Base-by-base conservation (phyloP, 1,284 basidiomycete genomes). In the Fomitiporia mediterranea region DNA sequence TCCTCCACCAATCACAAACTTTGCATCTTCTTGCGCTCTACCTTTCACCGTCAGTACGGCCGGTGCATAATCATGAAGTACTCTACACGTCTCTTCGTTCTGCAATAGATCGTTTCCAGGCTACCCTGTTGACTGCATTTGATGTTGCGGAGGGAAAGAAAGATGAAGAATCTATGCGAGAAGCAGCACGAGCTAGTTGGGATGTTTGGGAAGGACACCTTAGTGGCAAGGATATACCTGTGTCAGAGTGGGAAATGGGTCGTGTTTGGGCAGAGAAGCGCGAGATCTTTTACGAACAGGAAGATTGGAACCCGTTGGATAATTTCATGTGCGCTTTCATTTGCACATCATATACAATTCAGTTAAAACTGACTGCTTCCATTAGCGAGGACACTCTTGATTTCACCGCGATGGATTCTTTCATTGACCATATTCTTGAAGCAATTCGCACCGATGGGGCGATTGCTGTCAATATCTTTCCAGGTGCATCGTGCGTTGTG, bases 241-340 rank as follows among this genome's bases (percentile, higher is more conserved):
- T 65, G 38, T 66, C 74, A n/a, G 89, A 91, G 59, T 95, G 92
- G 92, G 93, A 95, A 68, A 84, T 94, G 74, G 91, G 90, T 0
- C 83, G 89, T 54, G 86, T 94, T 17, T 98, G 95, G 90, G 84
- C 91, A 1, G 94, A 98, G 71, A 96, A 96, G 72, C 75, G 89
- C 28, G 92, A 95, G 67, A 83, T 97, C n/a, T 93, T 98, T 66
- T 97, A 95, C 68, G 87, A 92, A 65, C 81, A 84, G 57, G 82
- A 79, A 2, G 77, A 79, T 50, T 95, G 91, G 84, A 81, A 89
- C 63, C 82, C 94, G 0, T 66, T 88, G 37, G 83, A 87, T 60
- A 97, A 97, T 70, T 84, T 95, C 66, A 86, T 86, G 86, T 91
- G 68, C 69, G 89, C 50, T 32, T n/a, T n/a, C n/a, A n/a, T n/a